A percentile compares a stretch with the other conserved stretches of the same genome.
Evolutionary conservation across 768 basidiomycete genomes (phyloP).

Genomic region (Austroboletus festivus): DNA sequence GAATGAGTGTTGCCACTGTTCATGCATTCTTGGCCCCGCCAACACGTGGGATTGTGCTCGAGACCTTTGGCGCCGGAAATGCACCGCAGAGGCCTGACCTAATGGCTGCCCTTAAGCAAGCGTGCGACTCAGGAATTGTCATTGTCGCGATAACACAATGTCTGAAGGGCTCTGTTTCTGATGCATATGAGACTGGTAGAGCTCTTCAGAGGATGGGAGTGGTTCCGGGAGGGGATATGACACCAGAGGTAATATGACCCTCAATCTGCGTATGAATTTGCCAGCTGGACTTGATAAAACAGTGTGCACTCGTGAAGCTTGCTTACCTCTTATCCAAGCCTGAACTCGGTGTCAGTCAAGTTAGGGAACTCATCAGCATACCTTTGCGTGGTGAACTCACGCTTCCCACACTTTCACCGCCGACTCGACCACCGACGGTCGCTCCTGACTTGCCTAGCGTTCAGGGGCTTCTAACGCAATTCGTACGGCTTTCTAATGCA

Average conservation of each 20-base stretch:
- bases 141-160: conserved; percentile 94
- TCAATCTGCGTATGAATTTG: neutral
- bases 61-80: conserved; percentile 93
- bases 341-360: conserved; percentile 62
- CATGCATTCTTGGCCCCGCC: conserved; percentile 74
- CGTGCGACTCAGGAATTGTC: conserved; percentile 78
- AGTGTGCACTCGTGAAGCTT: conserved; percentile 91
- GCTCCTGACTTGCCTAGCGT: conserved; percentile 57
- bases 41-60: conserved; percentile 78
- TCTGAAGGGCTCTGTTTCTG: conserved; percentile 78
- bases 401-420: conserved; percentile 41
- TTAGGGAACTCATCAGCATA: conserved; percentile 70
- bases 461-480: conserved; percentile 62
- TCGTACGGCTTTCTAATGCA: conserved; percentile 60
- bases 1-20: conserved; percentile 72
- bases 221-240: conserved; percentile 88
- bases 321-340: conserved; percentile 87
- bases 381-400: conserved; percentile 91
- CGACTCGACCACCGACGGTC: conserved; percentile 37
- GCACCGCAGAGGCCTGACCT: conserved; percentile 81
- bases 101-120: conserved; percentile 71
- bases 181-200: conserved; percentile 78
- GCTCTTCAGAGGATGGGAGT: conserved; percentile 71
- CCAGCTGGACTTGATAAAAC: neutral
- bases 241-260: conserved; percentile 68